phyloP scores from a whole-genome alignment of 73 alveolate genomes.

The Diophrys appendiculata region DNA sequence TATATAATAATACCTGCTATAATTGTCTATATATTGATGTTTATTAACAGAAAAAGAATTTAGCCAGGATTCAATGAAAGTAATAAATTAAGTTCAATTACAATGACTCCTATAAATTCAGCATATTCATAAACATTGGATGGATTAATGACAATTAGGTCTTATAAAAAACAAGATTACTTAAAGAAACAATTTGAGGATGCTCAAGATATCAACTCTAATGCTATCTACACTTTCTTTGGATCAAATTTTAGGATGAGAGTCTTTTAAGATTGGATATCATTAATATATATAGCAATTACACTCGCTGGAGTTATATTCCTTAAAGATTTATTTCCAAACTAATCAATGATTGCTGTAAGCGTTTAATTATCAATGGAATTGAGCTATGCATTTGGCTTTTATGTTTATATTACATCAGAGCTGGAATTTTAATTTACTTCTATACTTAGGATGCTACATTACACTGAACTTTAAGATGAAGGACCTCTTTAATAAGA shows the following conservation, averaged over 20 bases:
- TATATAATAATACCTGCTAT: slow-evolving; percentile 4
- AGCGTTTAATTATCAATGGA: background rate
- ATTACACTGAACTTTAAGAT: background rate
- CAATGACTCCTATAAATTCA: slow-evolving; percentile 19
- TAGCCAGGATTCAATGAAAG: background rate
- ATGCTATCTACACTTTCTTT: background rate
- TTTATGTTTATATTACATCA: no score
- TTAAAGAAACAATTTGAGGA: background rate
- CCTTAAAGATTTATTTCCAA: no score
- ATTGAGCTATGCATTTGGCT: background rate
- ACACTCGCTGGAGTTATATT: background rate
- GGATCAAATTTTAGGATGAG: background rate
- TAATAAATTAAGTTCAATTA: background rate
- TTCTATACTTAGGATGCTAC: background rate
- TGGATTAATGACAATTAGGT: slow-evolving; percentile 18
- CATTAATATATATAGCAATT: background rate
- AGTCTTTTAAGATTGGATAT: background rate
- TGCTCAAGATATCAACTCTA: background rate
- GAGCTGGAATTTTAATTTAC: background rate
- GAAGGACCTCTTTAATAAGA: background rate
- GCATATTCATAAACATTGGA: background rate
- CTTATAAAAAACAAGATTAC: slow-evolving; percentile 5
- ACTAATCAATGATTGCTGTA: background rate
- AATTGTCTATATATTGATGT: background rate
- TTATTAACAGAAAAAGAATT: background rate